A percentile compares a stretch with the other conserved stretches of the same genome.
Conservation (phyloP, 2,329 filamentous ascomycete genomes). For the Diaporthe vexans region DNA sequence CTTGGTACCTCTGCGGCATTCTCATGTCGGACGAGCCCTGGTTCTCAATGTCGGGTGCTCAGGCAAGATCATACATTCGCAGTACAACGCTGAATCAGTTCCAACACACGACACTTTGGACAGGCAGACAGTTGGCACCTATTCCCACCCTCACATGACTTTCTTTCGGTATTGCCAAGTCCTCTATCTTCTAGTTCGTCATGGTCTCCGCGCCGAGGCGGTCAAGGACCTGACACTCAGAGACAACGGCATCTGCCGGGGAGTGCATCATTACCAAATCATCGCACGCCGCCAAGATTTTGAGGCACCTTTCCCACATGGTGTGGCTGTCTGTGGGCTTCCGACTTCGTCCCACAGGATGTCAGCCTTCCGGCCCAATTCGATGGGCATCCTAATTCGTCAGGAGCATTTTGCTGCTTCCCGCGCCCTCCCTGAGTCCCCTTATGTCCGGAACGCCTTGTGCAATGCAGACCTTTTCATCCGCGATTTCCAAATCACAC, state of each 20-base stretch:
- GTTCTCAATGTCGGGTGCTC: slow-evolving; percentile 7
- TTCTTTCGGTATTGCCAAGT: slow-evolving; percentile 36
- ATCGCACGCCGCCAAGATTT: slow-evolving; percentile 36
- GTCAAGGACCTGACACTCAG: slow-evolving; percentile 30
- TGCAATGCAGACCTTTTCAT: slow-evolving; percentile 54
- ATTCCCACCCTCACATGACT: slow-evolving; percentile 26
- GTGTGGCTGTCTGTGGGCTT: slow-evolving; percentile 20
- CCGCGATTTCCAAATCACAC: slow-evolving; percentile 46
- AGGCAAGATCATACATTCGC: slow-evolving; percentile 16
- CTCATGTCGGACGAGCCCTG: background rate
- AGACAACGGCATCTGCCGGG: slow-evolving; percentile 26
- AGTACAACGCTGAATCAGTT: slow-evolving; percentile 20
- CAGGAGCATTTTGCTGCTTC: slow-evolving; percentile 28
- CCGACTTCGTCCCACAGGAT: slow-evolving; percentile 21
- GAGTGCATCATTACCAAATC: slow-evolving; percentile 25
- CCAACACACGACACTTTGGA: slow-evolving; percentile 15
- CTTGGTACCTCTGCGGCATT: background rate
- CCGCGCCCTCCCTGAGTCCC: slow-evolving; percentile 16
- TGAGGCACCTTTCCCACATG: slow-evolving; percentile 28
- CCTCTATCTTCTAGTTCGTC: slow-evolving; percentile 32
- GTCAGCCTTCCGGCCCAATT: slow-evolving; percentile 21
- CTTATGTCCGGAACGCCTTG: slow-evolving; percentile 52
- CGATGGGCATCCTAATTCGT: slow-evolving; percentile 14
- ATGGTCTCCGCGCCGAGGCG: slow-evolving; percentile 29
- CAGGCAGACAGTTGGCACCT: slow-evolving; percentile 6